Base-by-base conservation (phyloP, 148 eudicot genomes). In the Arbutus unedo region DNA sequence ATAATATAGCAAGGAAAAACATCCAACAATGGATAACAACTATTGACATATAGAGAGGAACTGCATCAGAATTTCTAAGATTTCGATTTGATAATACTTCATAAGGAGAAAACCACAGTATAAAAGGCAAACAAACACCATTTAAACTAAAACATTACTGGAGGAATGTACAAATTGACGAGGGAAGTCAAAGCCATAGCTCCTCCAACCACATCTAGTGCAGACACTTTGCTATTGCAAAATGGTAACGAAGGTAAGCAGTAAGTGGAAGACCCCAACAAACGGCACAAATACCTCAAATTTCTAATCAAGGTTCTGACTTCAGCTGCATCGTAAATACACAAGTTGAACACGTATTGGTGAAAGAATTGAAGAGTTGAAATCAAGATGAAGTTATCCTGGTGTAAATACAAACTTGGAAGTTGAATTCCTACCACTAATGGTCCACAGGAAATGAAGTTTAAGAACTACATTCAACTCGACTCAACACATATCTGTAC, bases 141-240 rank as follows among this genome's bases (percentile, higher is more conserved):
- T 44, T 16, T 44, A 81, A 54, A 23, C 41, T 19, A 47, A 25
- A 66, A 66, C 43, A 11, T n/a, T 15, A 13, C 62, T 4, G 72
- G 85, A 21, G 38, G n/a, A 49, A 47, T 88, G 25, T 66, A 66
- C 71, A 66, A 11, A 66, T 66, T 66, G 71, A 0, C 11, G 43
- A 66, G 71, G 16, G 50, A 86, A 82, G 90, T 91, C 83, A 95
- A 84, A 81, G 87, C 97, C 97, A 95, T 5, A 93, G 92, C 84
- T 56, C 78, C 86, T 41, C 97, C 97, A 4, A 7, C 62, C 38
- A 89, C 92, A 80, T 86, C 88, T 7, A 89, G 2, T 71, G 86
- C 87, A 85, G 88, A 90, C 43, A 93, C 92, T 81, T 90, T 91
- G 90, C 98, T 92, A 93, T 25, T 74, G 81, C 68, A 53, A 76